These are phyloP conservation scores for Microcera coccophila DNA, from an alignment of 2,329 filamentous ascomycete species.

Conservation along the genomic window DNA sequence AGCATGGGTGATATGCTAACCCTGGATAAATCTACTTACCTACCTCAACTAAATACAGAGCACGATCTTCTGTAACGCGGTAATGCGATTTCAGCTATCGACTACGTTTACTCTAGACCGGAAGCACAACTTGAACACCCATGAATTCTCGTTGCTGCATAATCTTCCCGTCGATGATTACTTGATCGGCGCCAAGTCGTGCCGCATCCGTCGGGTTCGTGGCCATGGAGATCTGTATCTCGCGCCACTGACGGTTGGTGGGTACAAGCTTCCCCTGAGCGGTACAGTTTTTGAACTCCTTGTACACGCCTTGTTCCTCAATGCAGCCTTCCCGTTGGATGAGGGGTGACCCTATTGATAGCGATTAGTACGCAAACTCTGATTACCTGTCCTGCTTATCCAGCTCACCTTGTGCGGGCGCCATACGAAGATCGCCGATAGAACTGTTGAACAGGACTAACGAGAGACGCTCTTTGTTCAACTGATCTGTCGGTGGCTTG, in stretches of 20 bases:
- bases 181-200: slow-evolving; percentile 39
- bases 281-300: slow-evolving; percentile 42
- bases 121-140: slow-evolving; percentile 43
- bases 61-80: too few relatives aligned
- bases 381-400: too few relatives aligned
- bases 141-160: slow-evolving; percentile 46
- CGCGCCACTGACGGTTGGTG: slow-evolving; percentile 45
- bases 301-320: slow-evolving; percentile 42
- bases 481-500: slow-evolving; percentile 17
- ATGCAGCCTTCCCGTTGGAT: slow-evolving; percentile 39
- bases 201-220: slow-evolving; percentile 41
- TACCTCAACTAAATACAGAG: too few relatives aligned
- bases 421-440: slow-evolving; percentile 40
- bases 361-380: too few relatives aligned
- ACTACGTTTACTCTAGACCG: slow-evolving; percentile 31
- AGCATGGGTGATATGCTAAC: too few relatives aligned
- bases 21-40: too few relatives aligned
- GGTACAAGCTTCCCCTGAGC: slow-evolving; percentile 39
- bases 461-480: slow-evolving; percentile 37
- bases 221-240: slow-evolving; percentile 44
- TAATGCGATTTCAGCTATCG: too few relatives aligned
- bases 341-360: too few relatives aligned
- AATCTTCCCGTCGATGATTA: slow-evolving; percentile 41
- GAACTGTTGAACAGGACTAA: slow-evolving; percentile 45
- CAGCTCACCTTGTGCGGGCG: slow-evolving; percentile 34